Evolutionary conservation across 768 basidiomycete genomes (phyloP), one percentile per base, ranked within the genome.

Genomic region (Auricularia cornea): DNA sequence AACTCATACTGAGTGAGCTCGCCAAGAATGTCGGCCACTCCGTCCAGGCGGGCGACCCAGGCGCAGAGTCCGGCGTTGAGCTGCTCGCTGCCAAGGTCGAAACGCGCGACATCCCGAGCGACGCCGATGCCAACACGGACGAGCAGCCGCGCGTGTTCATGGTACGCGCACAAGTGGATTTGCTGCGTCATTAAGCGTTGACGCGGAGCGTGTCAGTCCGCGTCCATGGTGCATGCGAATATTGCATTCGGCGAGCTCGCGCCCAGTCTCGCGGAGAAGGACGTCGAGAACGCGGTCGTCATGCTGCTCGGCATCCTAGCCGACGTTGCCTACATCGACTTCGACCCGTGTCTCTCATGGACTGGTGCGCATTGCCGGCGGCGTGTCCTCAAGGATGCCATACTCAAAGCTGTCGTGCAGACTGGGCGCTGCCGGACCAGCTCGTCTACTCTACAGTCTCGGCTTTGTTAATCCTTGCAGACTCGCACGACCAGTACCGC

Each of bases 381-480:
- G 10, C n/a, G n/a, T n/a, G n/a, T 38, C 3, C 10, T 14, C 26
- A 32, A n/a, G n/a, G 16, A 40, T 44, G 33, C 33, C n/a, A 26
- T 33, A 44, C 35, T 59, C 6, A n/a, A 60, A 54, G 35, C 20
- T 60, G 10, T 51, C 18, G 5, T 30, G 3, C 64, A 94, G 92
- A 91, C 67, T 94, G 92, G 92, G 83, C 92, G 2, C 79, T 92
- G 33, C 87, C 93, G 40, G 90, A 95, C 73, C 89, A 93, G 69
- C 81, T 95, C 44, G 87, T 90, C 1, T 90, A 81, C 70, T 86
- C 89, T 1, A 91, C 87, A 3, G 81, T 92, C 28, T 88, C 88
- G 3, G 89, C 92, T 12, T 76, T 93, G 8, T 78, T 95, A 54
- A 79, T 84, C 60, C 76, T 92, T 26, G 84, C 88, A 26, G 81